Conservation (phyloP, 2,329 filamentous ascomycete genomes). For the Achaetomium macrosporum region DNA sequence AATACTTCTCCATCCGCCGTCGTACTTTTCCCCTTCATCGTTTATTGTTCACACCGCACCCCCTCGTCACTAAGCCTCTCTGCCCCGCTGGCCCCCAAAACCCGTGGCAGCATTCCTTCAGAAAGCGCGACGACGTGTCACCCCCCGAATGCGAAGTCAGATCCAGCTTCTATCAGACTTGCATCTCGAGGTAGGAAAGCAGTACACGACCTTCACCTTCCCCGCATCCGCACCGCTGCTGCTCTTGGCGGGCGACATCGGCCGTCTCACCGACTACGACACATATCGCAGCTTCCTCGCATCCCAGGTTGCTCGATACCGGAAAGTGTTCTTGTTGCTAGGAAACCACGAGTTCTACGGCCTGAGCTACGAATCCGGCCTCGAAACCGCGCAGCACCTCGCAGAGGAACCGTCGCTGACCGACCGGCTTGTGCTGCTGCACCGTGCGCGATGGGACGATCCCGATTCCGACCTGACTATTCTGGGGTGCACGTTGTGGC, state of each 20-base stretch:
- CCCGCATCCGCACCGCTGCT: slow-evolving; percentile 37
- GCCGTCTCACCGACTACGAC: slow-evolving; percentile 42
- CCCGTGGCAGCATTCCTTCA: background rate
- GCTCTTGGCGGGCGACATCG: slow-evolving; percentile 46
- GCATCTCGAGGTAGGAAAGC: slow-evolving; percentile 42
- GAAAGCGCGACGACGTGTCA: background rate
- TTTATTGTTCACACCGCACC: too few relatives aligned
- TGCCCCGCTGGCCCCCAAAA: too few relatives aligned
- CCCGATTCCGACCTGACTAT: too few relatives aligned
- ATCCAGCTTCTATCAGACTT: slow-evolving; percentile 47
- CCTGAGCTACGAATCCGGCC: slow-evolving; percentile 33
- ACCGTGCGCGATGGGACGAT: slow-evolving; percentile 29
- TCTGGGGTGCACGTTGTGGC: slow-evolving; percentile 32
- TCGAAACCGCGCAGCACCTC: slow-evolving; percentile 35
- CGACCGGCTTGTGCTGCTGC: slow-evolving; percentile 38
- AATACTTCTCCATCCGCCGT: slow-evolving; percentile 1
- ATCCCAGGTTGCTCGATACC: slow-evolving; percentile 36
- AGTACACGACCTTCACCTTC: slow-evolving; percentile 39
- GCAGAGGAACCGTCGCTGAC: slow-evolving; percentile 34
- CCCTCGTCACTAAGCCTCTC: too few relatives aligned
- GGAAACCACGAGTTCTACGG: slow-evolving; percentile 53
- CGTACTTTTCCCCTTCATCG: too few relatives aligned
- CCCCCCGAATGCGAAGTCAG: background rate
- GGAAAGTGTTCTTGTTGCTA: slow-evolving; percentile 42
- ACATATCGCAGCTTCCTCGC: slow-evolving; percentile 39